A percentile compares a stretch with the other conserved stretches of the same genome.
phyloP scores from a whole-genome alignment of 352 stramenopile species.

The Globisporangium uncinulatum region DNA sequence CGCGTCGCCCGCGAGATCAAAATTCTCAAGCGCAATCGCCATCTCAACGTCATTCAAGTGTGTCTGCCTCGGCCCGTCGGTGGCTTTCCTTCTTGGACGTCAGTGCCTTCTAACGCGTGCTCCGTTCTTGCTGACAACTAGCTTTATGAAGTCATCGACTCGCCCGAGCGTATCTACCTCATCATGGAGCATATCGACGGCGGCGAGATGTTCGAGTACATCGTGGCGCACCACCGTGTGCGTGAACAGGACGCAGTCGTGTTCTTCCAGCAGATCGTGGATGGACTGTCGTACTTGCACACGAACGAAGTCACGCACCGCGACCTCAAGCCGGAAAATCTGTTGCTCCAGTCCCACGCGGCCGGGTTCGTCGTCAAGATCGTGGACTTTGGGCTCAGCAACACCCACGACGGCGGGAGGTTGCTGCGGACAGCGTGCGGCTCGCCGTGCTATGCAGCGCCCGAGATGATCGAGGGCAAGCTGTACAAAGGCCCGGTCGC shows the following conservation, averaged over 20 bases:
- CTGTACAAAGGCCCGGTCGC: slow-evolving; percentile 98
- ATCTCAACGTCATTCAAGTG: slow-evolving; percentile 99
- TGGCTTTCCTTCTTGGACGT: not conserved
- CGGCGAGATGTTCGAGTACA: slow-evolving; percentile 98
- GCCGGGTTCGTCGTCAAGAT: slow-evolving; percentile 99
- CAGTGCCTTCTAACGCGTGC: not conserved
- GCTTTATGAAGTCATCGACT: slow-evolving; percentile 97
- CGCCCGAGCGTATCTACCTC: slow-evolving; percentile 97
- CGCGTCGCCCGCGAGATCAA: slow-evolving; percentile 99
- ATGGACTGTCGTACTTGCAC: slow-evolving; percentile 99
- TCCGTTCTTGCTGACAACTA: too few species aligned
- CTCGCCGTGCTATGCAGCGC: slow-evolving; percentile 99
- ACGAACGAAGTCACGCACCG: slow-evolving; percentile 99
- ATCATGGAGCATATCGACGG: slow-evolving; percentile 93
- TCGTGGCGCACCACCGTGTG: slow-evolving; percentile 95
- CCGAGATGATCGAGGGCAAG: slow-evolving; percentile 98
- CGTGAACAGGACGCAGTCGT: slow-evolving; percentile 15
- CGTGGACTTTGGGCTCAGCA: slow-evolving; percentile 99
- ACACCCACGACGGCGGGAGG: slow-evolving; percentile 98
- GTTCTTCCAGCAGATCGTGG: slow-evolving; percentile 99
- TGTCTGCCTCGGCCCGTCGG: slow-evolving; percentile 32
- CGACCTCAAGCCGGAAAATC: slow-evolving; percentile 98
- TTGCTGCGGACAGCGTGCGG: slow-evolving; percentile 97
- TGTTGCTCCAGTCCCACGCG: slow-evolving; percentile 85
- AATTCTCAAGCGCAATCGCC: slow-evolving; percentile 97